A percentile compares a stretch with the other conserved stretches of the same genome.
These are phyloP conservation scores for Huntiella moniliformis DNA, from an alignment of 2,329 filamentous ascomycete species.

Conservation along the genomic window DNA sequence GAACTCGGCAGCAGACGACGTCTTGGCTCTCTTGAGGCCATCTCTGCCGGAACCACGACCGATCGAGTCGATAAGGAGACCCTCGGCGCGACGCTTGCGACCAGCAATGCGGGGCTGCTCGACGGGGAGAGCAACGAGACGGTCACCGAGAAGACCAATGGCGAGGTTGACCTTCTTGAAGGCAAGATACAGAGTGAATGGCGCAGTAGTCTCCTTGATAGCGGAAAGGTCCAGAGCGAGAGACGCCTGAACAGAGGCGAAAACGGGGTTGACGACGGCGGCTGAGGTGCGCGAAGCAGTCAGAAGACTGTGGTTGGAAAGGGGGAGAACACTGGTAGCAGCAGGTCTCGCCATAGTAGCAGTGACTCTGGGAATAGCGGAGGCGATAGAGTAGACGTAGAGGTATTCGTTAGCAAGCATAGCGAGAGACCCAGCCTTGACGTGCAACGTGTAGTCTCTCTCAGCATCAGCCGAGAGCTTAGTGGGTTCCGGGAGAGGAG, in stretches of 20 bases:
- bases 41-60: slow-evolving; percentile 38
- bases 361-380: slow-evolving; percentile 40
- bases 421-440: slow-evolving; percentile 43
- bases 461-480: slow-evolving; percentile 2
- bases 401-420: slow-evolving; percentile 36
- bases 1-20: background rate
- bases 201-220: slow-evolving; percentile 20
- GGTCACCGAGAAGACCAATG: slow-evolving; percentile 43
- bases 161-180: slow-evolving; percentile 48
- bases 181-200: slow-evolving; percentile 25
- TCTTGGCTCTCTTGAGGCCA: slow-evolving; percentile 13
- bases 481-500: slow-evolving; percentile 17
- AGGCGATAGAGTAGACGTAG: slow-evolving; percentile 43
- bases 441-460: slow-evolving; percentile 35
- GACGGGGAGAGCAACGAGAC: slow-evolving; percentile 51
- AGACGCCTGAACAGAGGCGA: slow-evolving; percentile 38
- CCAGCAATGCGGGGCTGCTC: slow-evolving; percentile 37
- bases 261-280: slow-evolving; percentile 51
- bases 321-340: slow-evolving; percentile 42
- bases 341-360: slow-evolving; percentile 33
- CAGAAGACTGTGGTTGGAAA: slow-evolving; percentile 49
- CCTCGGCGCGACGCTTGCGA: slow-evolving; percentile 34
- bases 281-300: slow-evolving; percentile 37
- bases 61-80: slow-evolving; percentile 54
- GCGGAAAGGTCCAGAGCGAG: slow-evolving; percentile 26